Base-by-base conservation (phyloP, 768 basidiomycete genomes). In the Chalciporus piperatus region DNA sequence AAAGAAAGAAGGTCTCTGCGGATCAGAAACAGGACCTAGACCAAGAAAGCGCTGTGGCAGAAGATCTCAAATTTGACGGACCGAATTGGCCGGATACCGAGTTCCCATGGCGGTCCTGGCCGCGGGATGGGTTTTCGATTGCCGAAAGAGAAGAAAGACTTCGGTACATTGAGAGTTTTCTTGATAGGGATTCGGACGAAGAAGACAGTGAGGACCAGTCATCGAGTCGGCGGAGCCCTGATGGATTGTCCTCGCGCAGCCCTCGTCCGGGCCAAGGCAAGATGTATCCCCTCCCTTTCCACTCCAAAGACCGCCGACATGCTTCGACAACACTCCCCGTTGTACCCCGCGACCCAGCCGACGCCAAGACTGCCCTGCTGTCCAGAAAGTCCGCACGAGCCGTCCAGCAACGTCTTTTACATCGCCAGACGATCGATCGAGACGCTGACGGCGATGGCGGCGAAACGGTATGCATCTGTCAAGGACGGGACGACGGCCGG, bases 51-150 rank as follows among this genome's bases (percentile, higher is more conserved):
- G 39, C 50, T 41, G 48, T 57, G 42, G 60, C 56, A 45, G 59
- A 63, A 17, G 75, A 74, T 33, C 68, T 68, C n/a, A 56, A 62
- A 5, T 43, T 63, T 2, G 77, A 79, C 32, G 77, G 70, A 47
- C 86, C 88, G 10, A 84, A 88, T 61, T 92, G 90, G 89, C 85
- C 84, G 7, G 90, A 92, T 59, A 57, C 74, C 8, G 82, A 83
- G 67, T 91, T 90, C 60, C 89, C 90, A 19, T 92, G 89, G 90
- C 78, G 78, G 44, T 63, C 84, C 56, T 27, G 27, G 27, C 9
- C 9, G 27, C 74, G 78, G 28, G 70, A 72, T 20, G 79, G 82
- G 44, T 57, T 74, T 41, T 73, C 74, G 20, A 79, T 77, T 59
- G 74, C 76, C 27, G 77, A 83, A 60, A 74, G 82, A 58, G 79